phyloP scores from a whole-genome alignment of 179 eudicot species.

The Heliamphora pulchella region DNA sequence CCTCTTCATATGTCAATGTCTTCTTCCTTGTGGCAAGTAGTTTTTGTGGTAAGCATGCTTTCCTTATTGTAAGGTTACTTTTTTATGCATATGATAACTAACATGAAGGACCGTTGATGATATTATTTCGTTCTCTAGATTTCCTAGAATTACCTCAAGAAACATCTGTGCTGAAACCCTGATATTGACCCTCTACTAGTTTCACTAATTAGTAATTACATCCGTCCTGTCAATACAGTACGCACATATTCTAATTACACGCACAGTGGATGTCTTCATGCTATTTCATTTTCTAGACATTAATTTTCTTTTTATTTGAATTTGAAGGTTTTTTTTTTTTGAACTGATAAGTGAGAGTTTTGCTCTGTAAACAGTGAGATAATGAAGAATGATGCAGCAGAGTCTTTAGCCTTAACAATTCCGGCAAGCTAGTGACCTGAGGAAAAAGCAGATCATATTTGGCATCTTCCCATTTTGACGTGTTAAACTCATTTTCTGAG shows the following conservation, averaged over 20 bases:
- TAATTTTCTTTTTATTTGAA: not conserved
- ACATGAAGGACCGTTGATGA: not conserved
- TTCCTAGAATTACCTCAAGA: not conserved
- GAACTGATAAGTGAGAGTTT: not conserved
- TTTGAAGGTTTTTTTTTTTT: not conserved
- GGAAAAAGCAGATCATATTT: conserved; percentile 15
- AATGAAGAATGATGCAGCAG: conserved; percentile 14
- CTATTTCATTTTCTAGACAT: not conserved
- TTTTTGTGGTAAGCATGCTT: not conserved
- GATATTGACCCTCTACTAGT: not conserved
- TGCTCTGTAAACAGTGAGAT: conserved; percentile 19
- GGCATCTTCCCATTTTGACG: conserved; percentile 1
- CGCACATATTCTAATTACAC: not conserved
- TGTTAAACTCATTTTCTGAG: not conserved
- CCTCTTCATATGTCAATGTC: not conserved
- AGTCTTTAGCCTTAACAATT: conserved; percentile 14
- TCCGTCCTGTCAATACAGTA: not conserved
- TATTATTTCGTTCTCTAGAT: not conserved
- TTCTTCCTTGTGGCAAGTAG: not conserved
- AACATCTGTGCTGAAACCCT: not conserved
- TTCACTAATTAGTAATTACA: too few relatives aligned
- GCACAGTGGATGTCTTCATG: not conserved
- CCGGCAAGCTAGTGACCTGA: conserved; percentile 10
- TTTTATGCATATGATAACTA: not conserved
- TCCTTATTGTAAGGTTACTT: not conserved